These are phyloP conservation scores for Globisporangium nagaii DNA, from an alignment of 352 stramenopile genomes.

Conservation along the genomic window DNA sequence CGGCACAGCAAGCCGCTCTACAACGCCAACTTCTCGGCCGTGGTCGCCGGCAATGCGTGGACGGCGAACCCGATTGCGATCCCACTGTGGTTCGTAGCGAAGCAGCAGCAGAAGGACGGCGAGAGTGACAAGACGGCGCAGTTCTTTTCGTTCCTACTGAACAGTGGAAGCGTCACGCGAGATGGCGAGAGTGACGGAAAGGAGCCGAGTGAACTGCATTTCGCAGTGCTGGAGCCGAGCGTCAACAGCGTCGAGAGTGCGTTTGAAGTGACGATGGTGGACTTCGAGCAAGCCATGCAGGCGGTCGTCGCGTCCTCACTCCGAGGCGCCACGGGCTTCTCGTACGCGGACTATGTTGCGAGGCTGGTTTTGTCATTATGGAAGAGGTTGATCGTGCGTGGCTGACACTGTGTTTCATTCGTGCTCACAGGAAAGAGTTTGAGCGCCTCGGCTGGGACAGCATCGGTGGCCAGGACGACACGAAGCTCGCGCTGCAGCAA, in stretches of 20 bases:
- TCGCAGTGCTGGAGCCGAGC: neutral
- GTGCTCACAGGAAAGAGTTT: slow-evolving; percentile 38
- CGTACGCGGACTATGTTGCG: slow-evolving; percentile 21
- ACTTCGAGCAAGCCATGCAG: slow-evolving; percentile 77
- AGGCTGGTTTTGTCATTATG: neutral
- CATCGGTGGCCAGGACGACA: slow-evolving; percentile 67
- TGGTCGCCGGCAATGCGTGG: slow-evolving; percentile 54
- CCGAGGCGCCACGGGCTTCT: slow-evolving; percentile 48
- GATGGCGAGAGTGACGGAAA: neutral
- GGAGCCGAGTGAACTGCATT: neutral
- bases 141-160: slow-evolving; percentile 48
- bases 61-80: slow-evolving; percentile 50
- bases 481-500: slow-evolving; percentile 77
- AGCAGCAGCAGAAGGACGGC: slow-evolving; percentile 14
- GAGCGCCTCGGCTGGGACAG: slow-evolving; percentile 62
- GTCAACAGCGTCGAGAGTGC: neutral
- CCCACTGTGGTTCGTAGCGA: slow-evolving; percentile 61
- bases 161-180: neutral
- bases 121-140: neutral
- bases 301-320: slow-evolving; percentile 61
- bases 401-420: neutral
- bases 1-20: slow-evolving; percentile 29
- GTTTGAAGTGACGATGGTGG: slow-evolving; percentile 56
- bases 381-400: no score
- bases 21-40: slow-evolving; percentile 31